Conservation (phyloP, 1,284 basidiomycete species). For the Veloboletus limbatus region DNA sequence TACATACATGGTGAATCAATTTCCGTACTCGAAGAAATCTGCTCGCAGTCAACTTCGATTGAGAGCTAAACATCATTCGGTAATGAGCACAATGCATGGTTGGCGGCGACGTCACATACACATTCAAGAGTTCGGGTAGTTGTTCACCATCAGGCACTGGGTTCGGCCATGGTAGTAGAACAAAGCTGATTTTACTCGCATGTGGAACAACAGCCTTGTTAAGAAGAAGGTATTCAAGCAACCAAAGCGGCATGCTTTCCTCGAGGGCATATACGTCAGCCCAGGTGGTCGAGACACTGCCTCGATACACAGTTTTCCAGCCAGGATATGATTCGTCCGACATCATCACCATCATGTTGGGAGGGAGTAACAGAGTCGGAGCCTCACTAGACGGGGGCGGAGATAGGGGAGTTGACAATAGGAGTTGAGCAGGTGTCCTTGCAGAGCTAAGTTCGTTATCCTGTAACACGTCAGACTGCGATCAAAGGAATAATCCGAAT, state of each 20-base stretch:
- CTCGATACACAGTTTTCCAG: conserved; percentile 78
- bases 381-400: conserved; percentile 74
- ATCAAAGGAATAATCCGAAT: background rate
- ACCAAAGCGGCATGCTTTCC: conserved; percentile 81
- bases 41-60: conserved; percentile 86
- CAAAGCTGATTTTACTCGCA: conserved; percentile 80
- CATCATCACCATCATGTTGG: conserved; percentile 71
- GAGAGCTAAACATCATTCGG: conserved; percentile 43
- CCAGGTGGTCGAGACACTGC: conserved; percentile 61
- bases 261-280: conserved; percentile 71
- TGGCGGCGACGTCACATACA: conserved; percentile 6
- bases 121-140: conserved; percentile 72
- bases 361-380: conserved; percentile 64
- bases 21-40: conserved; percentile 84
- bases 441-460: conserved; percentile 24
- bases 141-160: conserved; percentile 53
- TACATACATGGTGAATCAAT: conserved; percentile 74
- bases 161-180: conserved; percentile 74
- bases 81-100: conserved; percentile 12
- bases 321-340: conserved; percentile 81
- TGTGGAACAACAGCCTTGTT: conserved; percentile 55
- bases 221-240: conserved; percentile 81
- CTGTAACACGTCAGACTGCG: conserved; percentile 16
- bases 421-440: conserved; percentile 56
- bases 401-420: conserved; percentile 67